Conservation (phyloP, 495 filamentous ascomycete species). For the Neurospora pannonica region DNA sequence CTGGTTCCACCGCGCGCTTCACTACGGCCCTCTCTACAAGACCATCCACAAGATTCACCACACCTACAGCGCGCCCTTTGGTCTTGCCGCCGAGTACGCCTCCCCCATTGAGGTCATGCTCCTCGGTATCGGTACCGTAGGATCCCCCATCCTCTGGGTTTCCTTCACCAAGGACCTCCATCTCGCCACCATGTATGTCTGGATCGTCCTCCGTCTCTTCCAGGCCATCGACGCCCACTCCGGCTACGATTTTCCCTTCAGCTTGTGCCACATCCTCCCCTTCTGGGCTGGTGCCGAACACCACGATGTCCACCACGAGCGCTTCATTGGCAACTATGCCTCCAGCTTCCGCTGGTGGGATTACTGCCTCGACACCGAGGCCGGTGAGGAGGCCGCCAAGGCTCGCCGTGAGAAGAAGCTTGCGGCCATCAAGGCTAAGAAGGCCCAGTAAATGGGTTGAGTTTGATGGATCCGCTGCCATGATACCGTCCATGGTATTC, state of each 20-base stretch:
- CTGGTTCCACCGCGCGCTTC: constrained; percentile 87
- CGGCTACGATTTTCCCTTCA: constrained; percentile 97
- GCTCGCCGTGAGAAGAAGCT: constrained; percentile 71
- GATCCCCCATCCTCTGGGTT: constrained; percentile 76
- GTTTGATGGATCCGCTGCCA: background rate
- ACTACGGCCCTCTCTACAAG: constrained; percentile 93
- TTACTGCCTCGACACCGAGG: constrained; percentile 85
- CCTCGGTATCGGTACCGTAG: constrained; percentile 86
- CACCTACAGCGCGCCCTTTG: constrained; percentile 95
- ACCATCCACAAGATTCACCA: constrained; percentile 97
- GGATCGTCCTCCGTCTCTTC: constrained; percentile 88
- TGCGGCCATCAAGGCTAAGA: constrained; percentile 51
- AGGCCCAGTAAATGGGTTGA: constrained; percentile 42
- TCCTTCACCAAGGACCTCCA: constrained; percentile 77
- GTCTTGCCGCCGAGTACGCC: constrained; percentile 92
- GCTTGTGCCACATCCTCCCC: constrained; percentile 85
- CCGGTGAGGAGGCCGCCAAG: constrained; percentile 77
- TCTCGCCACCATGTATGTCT: constrained; percentile 94
- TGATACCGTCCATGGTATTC: background rate
- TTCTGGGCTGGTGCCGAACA: constrained; percentile 98
- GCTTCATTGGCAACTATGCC: constrained; percentile 94
- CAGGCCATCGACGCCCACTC: constrained; percentile 97
- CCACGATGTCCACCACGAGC: constrained; percentile 94
- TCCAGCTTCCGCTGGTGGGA: constrained; percentile 99
- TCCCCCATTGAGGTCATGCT: constrained; percentile 97